Evolutionary conservation across 495 filamentous ascomycete genomes (phyloP).

Genomic region (Staphylotrichum longicolle): DNA sequence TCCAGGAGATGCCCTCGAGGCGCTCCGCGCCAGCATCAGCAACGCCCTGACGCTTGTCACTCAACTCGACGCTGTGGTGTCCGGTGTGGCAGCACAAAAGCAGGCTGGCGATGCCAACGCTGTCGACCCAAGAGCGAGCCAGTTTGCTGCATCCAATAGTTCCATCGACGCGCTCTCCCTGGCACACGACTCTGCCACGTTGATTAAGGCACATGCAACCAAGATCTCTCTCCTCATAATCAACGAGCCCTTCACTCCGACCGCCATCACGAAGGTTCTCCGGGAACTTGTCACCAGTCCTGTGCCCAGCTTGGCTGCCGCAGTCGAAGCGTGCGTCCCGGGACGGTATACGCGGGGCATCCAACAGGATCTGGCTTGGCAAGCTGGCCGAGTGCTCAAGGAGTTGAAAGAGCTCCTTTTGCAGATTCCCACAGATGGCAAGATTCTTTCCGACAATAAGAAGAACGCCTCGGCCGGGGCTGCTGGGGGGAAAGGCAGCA

Average conservation of each 20-base stretch:
- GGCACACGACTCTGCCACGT: slow-evolving; percentile 60
- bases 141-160: slow-evolving; percentile 2
- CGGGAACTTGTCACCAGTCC: slow-evolving; percentile 62
- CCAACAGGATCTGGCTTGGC: slow-evolving; percentile 53
- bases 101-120: slow-evolving; percentile 1
- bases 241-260: slow-evolving; percentile 77
- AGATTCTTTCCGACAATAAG: slow-evolving; percentile 40
- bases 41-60: slow-evolving; percentile 33
- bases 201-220: slow-evolving; percentile 77
- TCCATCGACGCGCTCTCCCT: slow-evolving; percentile 50
- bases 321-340: slow-evolving; percentile 60
- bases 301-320: slow-evolving; percentile 68
- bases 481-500: slow-evolving; percentile 49
- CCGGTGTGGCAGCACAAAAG: slow-evolving; percentile 27
- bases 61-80: slow-evolving; percentile 40
- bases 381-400: slow-evolving; percentile 44
- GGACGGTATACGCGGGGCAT: slow-evolving; percentile 57
- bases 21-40: slow-evolving; percentile 27
- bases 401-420: slow-evolving; percentile 46
- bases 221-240: slow-evolving; percentile 83
- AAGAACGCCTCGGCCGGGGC: slow-evolving; percentile 43
- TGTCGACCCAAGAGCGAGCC: slow-evolving; percentile 4
- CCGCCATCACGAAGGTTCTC: slow-evolving; percentile 66
- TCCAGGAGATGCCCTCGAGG: slow-evolving; percentile 21
- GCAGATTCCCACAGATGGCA: slow-evolving; percentile 48